Base-by-base conservation (phyloP, 345 rosid species). In the Sisymbrium altissimum region DNA sequence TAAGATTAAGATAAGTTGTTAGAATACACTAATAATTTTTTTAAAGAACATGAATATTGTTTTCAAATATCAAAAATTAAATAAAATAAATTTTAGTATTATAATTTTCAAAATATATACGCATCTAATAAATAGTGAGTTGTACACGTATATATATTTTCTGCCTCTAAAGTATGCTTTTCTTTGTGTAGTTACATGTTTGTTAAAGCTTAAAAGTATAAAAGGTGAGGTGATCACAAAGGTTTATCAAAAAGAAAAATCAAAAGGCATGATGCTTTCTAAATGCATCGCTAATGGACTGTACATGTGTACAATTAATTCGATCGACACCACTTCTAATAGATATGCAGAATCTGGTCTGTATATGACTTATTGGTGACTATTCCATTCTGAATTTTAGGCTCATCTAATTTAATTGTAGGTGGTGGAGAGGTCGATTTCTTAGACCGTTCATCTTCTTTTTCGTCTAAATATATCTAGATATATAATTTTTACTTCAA, bases 241-340 rank as follows among this genome's bases (percentile, higher is more conserved):
- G 49, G 32, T 38, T 49, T 49, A 60, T 27, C 11, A 9, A 18
- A 29, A 68, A 43, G 15, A 55, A 27, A n/a, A 15, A 30, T 21
- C 8, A 21, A 39, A 62, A 72, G 36, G 62, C 61, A 49, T 72
- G 17, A 32, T 62, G 69, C 76, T 61, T 71, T 71, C 43, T 30
- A 52, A 72, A 40, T 62, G 54, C 52, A 18, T 63, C 2, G 33
- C 53, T 15, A 40, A 46, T 25, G 48, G 21, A 18, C 17, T 35
- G 18, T 5, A 17, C 15, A 50, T 15, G 54, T 38, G 5, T 27
- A 53, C 19, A 25, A 11, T 10, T 56, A 5, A 8, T 44, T 56
- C 43, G 18, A 57, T 56, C 43, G 18, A 57, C 32, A 70, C 4
- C 29, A 58, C 33, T 56, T 58, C 7, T 67, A 44, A n/a, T 15